Evolutionary conservation across 805 yeast genomes (phyloP).

Genomic region (Myxozyma mucilagina): DNA sequence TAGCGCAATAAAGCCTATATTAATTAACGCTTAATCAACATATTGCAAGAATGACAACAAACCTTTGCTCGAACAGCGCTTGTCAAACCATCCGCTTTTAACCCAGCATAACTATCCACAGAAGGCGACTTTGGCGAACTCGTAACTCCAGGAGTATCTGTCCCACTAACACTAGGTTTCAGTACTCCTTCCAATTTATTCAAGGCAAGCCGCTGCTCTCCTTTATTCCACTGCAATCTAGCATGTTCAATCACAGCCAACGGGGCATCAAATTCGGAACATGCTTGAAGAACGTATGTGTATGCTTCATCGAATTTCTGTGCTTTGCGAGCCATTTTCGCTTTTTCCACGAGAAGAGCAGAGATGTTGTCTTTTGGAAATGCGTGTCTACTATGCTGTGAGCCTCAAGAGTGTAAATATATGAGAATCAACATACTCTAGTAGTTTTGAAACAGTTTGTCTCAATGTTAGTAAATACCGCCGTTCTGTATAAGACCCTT

Average conservation of each 20-base stretch:
- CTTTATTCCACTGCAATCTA: constrained; percentile 82
- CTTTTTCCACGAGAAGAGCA: constrained; percentile 51
- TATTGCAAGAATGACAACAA: neutral
- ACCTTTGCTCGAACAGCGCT: constrained; percentile 15
- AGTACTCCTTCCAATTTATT: constrained; percentile 18
- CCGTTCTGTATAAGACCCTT: constrained; percentile 59
- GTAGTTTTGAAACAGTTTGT: constrained; percentile 48
- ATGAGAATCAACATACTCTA: constrained; percentile 21
- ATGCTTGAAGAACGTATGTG: constrained; percentile 61
- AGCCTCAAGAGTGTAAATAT: neutral
- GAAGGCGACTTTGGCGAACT: neutral
- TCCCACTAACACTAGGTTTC: constrained; percentile 21
- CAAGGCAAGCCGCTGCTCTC: constrained; percentile 82
- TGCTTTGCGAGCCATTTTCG: constrained; percentile 66
- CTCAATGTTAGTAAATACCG: constrained; percentile 63
- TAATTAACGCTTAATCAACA: neutral
- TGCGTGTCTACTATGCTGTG: neutral
- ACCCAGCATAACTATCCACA: neutral
- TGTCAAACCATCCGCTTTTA: neutral
- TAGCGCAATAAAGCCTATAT: constrained; percentile 63
- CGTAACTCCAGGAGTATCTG: neutral
- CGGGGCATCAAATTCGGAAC: constrained; percentile 39
- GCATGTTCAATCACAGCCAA: constrained; percentile 61
- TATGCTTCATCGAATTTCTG: constrained; percentile 73
- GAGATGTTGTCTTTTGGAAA: constrained; percentile 44